These are phyloP conservation scores for Alternaria infectoria DNA, from an alignment of 2,329 filamentous ascomycete genomes.

Conservation along the genomic window DNA sequence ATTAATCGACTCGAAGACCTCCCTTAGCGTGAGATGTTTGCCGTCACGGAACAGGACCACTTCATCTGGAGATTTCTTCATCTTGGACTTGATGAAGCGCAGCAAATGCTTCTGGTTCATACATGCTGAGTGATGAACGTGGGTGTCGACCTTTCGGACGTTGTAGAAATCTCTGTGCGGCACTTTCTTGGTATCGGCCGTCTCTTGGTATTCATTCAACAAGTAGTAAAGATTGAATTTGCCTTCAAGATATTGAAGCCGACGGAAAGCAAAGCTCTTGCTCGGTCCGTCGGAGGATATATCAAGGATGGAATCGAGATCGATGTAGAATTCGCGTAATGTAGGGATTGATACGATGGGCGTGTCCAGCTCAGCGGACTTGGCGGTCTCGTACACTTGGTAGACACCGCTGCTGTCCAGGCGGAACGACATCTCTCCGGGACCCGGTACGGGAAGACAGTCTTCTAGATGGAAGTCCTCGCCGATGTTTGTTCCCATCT, in stretches of 20 bases:
- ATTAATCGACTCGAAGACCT: slow-evolving; percentile 98
- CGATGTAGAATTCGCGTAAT: slow-evolving; percentile 93
- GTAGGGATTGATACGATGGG: slow-evolving; percentile 87
- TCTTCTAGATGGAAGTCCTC: slow-evolving; percentile 89
- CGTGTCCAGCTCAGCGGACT: slow-evolving; percentile 65
- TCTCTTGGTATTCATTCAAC: slow-evolving; percentile 96
- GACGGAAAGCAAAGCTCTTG: slow-evolving; percentile 95
- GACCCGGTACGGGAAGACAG: slow-evolving; percentile 72
- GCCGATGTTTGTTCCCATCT: slow-evolving; percentile 87
- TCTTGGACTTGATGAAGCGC: slow-evolving; percentile 99
- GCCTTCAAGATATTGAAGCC: slow-evolving; percentile 92
- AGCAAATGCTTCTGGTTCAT: slow-evolving; percentile 99
- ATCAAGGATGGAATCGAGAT: slow-evolving; percentile 82
- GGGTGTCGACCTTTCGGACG: slow-evolving; percentile 96
- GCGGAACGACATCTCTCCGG: slow-evolving; percentile 74
- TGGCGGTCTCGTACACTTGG: slow-evolving; percentile 81
- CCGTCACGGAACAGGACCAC: slow-evolving; percentile 91
- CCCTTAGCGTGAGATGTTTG: slow-evolving; percentile 85
- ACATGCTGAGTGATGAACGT: slow-evolving; percentile 98
- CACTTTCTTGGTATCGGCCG: slow-evolving; percentile 95
- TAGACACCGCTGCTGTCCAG: slow-evolving; percentile 87
- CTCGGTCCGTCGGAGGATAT: slow-evolving; percentile 95
- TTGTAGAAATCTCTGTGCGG: slow-evolving; percentile 99
- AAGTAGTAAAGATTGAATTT: slow-evolving; percentile 96
- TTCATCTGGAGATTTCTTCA: slow-evolving; percentile 97